Conservation (phyloP, 345 rosid species). For the Eucalyptus cloeziana region DNA sequence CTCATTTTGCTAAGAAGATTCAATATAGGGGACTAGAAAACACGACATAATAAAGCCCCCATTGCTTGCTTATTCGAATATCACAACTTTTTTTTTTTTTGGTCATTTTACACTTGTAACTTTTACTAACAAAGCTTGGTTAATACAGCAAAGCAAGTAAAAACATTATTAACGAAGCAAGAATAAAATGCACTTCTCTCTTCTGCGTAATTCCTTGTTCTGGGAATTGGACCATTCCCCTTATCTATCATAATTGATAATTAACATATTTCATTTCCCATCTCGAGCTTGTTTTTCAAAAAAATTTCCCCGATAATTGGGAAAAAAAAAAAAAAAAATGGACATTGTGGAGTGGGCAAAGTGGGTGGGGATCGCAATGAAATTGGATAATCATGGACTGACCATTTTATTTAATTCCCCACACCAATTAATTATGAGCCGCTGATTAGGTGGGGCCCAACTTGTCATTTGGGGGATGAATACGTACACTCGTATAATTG, state of each 20-base stretch:
- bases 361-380: not conserved
- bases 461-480: not conserved
- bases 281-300: not conserved
- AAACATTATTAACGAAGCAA: not conserved
- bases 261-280: not conserved
- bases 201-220: not conserved
- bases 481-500: not conserved
- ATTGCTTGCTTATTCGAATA: no score
- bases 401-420: not conserved
- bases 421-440: not conserved
- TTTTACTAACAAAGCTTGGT: not conserved
- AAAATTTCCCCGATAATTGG: not conserved
- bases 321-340: not conserved
- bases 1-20: not conserved
- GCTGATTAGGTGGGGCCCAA: not conserved
- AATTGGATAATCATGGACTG: not conserved
- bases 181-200: not conserved
- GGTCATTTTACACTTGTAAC: not conserved
- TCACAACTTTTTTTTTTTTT: not conserved
- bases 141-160: not conserved
- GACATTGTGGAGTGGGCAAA: not conserved
- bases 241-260: not conserved
- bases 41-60: not conserved
- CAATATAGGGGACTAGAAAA: not conserved
- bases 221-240: not conserved